Conservation (phyloP, 2,329 filamentous ascomycete genomes). For the Alternaria novae-zelandiae region DNA sequence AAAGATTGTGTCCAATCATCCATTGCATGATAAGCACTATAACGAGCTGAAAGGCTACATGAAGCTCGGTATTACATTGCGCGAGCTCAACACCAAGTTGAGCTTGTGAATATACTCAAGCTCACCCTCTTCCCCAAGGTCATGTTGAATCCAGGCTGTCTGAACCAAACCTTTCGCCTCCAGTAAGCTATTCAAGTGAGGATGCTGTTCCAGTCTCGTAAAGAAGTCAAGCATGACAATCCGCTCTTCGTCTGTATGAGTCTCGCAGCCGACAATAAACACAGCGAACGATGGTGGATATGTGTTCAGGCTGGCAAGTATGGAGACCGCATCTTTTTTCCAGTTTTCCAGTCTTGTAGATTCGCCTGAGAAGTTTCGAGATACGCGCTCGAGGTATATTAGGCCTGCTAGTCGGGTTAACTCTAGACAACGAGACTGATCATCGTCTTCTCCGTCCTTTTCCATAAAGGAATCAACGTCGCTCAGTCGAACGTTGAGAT, state of each 20-base stretch:
- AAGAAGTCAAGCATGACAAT: not conserved
- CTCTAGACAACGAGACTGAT: not conserved
- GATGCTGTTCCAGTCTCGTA: not conserved
- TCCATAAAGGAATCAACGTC: not conserved
- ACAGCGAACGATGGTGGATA: not conserved
- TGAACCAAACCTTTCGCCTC: not conserved
- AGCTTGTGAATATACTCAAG: not conserved
- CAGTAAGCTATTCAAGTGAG: not conserved
- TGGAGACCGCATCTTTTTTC: not conserved
- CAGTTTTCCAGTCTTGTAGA: not conserved
- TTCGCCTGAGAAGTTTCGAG: not conserved
- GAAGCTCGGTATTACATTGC: not conserved
- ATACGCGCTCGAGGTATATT: not conserved
- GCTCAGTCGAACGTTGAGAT: not conserved
- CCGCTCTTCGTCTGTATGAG: not conserved
- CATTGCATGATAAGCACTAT: too few relatives aligned
- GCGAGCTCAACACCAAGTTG: not conserved
- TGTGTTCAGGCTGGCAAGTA: not conserved
- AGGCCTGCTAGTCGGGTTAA: not conserved
- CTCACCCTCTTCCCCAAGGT: not conserved
- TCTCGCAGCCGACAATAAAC: not conserved
- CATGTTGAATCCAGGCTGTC: not conserved
- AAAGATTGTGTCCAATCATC: too few relatives aligned
- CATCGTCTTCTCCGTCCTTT: accelerated
- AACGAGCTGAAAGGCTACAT: not conserved